These are phyloP conservation scores for Eutrema japonicum DNA, from an alignment of 345 rosid species.

Conservation along the genomic window DNA sequence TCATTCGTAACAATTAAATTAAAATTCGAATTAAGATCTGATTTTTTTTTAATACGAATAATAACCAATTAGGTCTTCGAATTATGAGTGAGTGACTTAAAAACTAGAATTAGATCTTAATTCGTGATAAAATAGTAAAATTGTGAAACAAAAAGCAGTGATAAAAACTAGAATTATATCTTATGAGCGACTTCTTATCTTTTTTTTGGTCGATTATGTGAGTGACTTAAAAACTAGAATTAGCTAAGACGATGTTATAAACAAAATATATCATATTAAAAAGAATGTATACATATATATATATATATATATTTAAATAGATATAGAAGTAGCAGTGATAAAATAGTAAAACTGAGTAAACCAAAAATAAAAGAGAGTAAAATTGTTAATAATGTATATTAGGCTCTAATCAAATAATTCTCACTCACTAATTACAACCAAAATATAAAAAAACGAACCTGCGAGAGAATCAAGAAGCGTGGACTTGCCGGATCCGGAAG, in stretches of 20 bases:
- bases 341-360: background rate
- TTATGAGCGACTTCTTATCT: no score
- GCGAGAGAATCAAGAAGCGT: constrained; percentile 92
- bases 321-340: background rate
- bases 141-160: no score
- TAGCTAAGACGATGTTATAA: background rate
- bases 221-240: background rate
- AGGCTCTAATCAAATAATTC: constrained; percentile 6
- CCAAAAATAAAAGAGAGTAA: background rate
- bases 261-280: background rate
- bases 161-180: no score
- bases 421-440: background rate
- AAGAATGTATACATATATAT: background rate
- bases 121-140: no score
- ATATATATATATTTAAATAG: no score
- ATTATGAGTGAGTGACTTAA: background rate
- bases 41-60: background rate
- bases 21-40: background rate
- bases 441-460: constrained; percentile 48
- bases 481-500: constrained; percentile 96
- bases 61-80: background rate
- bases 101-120: no score
- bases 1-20: background rate
- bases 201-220: background rate
- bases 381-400: background rate